Conservation (phyloP, 257 asterid genomes). For the Solanum chaucha region DNA sequence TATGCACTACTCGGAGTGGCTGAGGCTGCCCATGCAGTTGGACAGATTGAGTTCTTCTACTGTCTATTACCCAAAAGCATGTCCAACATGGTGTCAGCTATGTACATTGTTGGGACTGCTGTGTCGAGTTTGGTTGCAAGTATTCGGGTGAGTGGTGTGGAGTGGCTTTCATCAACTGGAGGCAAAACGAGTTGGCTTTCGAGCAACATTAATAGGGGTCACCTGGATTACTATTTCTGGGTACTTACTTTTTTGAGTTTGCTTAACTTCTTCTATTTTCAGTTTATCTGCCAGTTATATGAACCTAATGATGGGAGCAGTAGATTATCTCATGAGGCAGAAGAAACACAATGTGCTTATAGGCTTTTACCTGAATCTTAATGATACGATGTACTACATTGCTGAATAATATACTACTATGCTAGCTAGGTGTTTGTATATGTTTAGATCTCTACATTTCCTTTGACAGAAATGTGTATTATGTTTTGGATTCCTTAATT, state of each 20-base stretch:
- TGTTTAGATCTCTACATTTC: neutral
- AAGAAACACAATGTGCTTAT: neutral
- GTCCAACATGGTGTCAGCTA: slow-evolving; percentile 11
- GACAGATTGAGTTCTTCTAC: slow-evolving; percentile 9
- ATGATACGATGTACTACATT: neutral
- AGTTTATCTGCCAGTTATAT: neutral
- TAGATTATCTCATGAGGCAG: neutral
- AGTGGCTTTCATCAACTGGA: neutral
- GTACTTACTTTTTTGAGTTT: neutral
- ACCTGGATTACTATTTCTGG: slow-evolving; percentile 3
- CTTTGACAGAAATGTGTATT: neutral
- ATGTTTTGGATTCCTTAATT: neutral
- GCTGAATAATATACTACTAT: neutral
- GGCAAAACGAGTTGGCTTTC: slow-evolving; percentile 8
- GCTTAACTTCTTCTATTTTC: neutral
- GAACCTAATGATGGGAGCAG: neutral
- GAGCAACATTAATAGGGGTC: slow-evolving; percentile 13
- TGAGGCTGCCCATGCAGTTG: slow-evolving; percentile 8
- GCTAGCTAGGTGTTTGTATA: neutral
- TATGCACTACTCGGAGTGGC: slow-evolving; percentile 6
- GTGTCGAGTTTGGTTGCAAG: slow-evolving; percentile 5
- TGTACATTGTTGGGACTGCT: slow-evolving; percentile 2
- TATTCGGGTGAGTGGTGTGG: slow-evolving; percentile 4
- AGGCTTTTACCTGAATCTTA: neutral
- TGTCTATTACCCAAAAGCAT: slow-evolving; percentile 5